Base-by-base conservation (phyloP, 1,284 basidiomycete species). In the Takashimella tepidaria region DNA sequence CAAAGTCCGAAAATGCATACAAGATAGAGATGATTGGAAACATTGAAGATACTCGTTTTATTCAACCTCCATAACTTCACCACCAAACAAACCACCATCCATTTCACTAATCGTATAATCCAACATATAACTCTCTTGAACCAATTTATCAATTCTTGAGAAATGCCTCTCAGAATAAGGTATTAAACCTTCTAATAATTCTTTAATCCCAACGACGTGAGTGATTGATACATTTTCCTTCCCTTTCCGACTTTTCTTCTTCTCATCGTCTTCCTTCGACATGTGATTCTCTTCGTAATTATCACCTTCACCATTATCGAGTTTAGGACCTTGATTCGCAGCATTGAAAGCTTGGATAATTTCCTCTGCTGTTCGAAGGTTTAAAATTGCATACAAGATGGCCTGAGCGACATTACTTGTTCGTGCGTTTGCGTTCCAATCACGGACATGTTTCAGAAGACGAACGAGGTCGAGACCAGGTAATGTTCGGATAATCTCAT, bases 161-260 rank as follows among this genome's bases (percentile, higher is more conserved):
- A 93, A 83, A 76, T 98, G 95, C 45, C 95, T 81, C 71, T 95
- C 89, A 10, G 92, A 95, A 73, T 98, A 98, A 8, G 95, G 91
- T 51, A 97, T 81, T 51, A 97, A 77, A 2, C 84, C 87, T 45
- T 93, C 90, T 4, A 97, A 75, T 53, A 96, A 72, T 55, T 92
- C 89, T 63, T 84, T 86, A 54, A 88, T 69, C n/a, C 54, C 56
- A 41, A 65, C 60, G 1, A 62, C 59, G 19, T 53, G 53, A n/a
- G 54, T 53, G 26, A 54, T 45, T 20, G 53, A 44, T 37, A 37
- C 31, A 8, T 16, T 16, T 47, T 58, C 41, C 43, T 51, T 53
- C 44, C 50, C 31, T 13, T 53, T 53, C 19, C 19, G 27, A 54
- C 58, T 44, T 49, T 47, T 47, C 26, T 54, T 50, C 40, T 51